Evolutionary conservation across 2,329 filamentous ascomycete genomes (phyloP).

Genomic region (Ophiostoma novo-ulmi): DNA sequence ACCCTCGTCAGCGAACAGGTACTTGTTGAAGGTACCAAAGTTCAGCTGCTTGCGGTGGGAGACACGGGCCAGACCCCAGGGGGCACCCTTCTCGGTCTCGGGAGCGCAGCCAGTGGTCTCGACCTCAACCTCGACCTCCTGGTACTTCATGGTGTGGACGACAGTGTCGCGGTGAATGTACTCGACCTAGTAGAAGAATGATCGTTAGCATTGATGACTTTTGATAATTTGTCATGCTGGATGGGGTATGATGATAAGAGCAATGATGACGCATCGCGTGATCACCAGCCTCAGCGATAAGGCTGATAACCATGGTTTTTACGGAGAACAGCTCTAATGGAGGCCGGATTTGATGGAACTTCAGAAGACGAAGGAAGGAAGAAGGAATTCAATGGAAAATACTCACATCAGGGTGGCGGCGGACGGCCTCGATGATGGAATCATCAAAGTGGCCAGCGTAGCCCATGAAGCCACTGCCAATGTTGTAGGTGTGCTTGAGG

Average conservation of each 20-base stretch:
- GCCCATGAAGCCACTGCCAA: slow-evolving; percentile 75
- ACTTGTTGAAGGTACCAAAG: slow-evolving; percentile 97
- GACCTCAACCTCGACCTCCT: slow-evolving; percentile 39
- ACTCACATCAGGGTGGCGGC: slow-evolving; percentile 95
- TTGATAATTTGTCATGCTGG: background rate
- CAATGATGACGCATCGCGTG: slow-evolving; percentile 22
- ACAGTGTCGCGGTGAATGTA: slow-evolving; percentile 93
- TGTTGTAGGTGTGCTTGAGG: slow-evolving; percentile 94
- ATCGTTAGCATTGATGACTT: background rate
- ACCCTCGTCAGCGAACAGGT: slow-evolving; percentile 81
- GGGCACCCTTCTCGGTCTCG: slow-evolving; percentile 80
- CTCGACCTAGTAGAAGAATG: slow-evolving; percentile 62
- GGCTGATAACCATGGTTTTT: background rate
- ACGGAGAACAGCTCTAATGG: background rate
- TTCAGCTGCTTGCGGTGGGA: slow-evolving; percentile 83
- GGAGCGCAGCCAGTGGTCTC: slow-evolving; percentile 38
- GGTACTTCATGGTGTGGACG: slow-evolving; percentile 69
- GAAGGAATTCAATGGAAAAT: background rate
- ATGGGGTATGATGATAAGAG: background rate
- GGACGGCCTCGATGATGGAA: slow-evolving; percentile 85
- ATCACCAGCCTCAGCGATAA: slow-evolving; percentile 23
- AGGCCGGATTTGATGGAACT: background rate
- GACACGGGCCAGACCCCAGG: slow-evolving; percentile 98
- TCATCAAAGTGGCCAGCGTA: slow-evolving; percentile 97
- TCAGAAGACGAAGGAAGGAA: background rate